phyloP scores from a whole-genome alignment of 306 rosid species.

The Cyclanthera cordifolia region DNA sequence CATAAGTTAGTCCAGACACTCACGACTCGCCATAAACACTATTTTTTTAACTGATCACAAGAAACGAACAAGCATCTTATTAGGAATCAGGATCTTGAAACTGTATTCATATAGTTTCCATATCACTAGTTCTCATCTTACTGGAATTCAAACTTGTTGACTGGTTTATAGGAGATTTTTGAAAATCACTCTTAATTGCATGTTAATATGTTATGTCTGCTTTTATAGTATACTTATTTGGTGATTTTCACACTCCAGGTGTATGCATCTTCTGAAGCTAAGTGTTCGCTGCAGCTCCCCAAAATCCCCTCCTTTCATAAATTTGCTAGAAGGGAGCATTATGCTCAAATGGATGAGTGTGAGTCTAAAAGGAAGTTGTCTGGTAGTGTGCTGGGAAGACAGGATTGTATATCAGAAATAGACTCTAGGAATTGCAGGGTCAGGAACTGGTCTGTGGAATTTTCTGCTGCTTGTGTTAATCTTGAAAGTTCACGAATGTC shows the following conservation, averaged over 20 bases:
- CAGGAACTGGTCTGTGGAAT: conserved; percentile 96
- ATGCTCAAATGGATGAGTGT: conserved; percentile 61
- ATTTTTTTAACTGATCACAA: neutral
- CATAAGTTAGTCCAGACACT: too few relatives aligned
- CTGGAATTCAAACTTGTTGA: neutral
- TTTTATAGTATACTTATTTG: conserved; percentile 10
- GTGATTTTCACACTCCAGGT: conserved; percentile 47
- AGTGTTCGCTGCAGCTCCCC: conserved; percentile 73
- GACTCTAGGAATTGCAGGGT: conserved; percentile 96
- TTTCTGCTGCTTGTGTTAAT: conserved; percentile 82
- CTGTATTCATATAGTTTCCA: neutral
- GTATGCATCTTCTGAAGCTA: conserved; percentile 90
- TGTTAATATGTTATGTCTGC: conserved; percentile 14
- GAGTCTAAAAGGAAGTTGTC: conserved; percentile 70
- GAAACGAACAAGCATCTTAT: neutral
- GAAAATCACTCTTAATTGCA: conserved; percentile 7
- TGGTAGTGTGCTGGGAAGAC: conserved; percentile 79
- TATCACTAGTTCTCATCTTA: neutral
- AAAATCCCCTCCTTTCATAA: conserved; percentile 96
- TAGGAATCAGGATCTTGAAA: neutral
- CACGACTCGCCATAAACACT: too few relatives aligned
- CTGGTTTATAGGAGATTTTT: neutral
- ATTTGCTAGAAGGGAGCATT: conserved; percentile 78
- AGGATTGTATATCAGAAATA: conserved; percentile 89
- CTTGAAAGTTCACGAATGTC: conserved; percentile 65